Evolutionary conservation across 164 flowering plant genomes (phyloP).

Genomic region (Kingdonia uniflora): DNA sequence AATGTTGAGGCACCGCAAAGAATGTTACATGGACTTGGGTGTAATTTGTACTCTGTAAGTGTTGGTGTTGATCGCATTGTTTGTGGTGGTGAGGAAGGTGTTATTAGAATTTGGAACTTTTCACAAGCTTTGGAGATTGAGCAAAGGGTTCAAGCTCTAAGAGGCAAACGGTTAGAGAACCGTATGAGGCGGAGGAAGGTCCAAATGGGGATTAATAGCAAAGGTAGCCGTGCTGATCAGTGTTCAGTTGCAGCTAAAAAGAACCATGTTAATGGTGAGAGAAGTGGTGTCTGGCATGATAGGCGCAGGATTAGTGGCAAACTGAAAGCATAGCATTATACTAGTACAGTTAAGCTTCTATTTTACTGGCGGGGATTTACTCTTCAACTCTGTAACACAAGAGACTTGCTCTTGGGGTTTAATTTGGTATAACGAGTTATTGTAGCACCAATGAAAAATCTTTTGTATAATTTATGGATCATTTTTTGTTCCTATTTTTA

Average conservation of each 20-base stretch:
- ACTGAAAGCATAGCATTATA: conserved; percentile 43
- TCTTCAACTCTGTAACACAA: no score
- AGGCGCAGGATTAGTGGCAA: conserved; percentile 51
- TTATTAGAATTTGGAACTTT: conserved; percentile 87
- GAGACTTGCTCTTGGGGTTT: no score
- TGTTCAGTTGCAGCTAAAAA: conserved; percentile 75
- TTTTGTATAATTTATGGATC: no score
- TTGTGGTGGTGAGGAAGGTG: conserved; percentile 87
- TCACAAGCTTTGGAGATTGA: conserved; percentile 72
- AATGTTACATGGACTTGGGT: conserved; percentile 77
- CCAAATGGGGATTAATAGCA: conserved; percentile 26
- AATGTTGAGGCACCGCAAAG: conserved; percentile 75
- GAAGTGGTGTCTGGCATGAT: conserved; percentile 40
- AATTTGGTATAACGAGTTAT: no score
- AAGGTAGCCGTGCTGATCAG: conserved; percentile 36
- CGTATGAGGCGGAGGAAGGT: conserved; percentile 34
- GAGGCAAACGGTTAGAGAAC: conserved; percentile 60
- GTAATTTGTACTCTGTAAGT: conserved; percentile 60
- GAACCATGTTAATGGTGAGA: conserved; percentile 41
- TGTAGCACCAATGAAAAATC: no score
- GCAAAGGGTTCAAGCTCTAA: conserved; percentile 42
- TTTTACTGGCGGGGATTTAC: no score
- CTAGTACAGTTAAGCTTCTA: no score
- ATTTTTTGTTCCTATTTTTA: no score
- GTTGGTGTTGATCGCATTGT: conserved; percentile 81